Evolutionary conservation across 2,329 filamentous ascomycete species (phyloP).

Genomic region (Paecilomyces formosus): DNA sequence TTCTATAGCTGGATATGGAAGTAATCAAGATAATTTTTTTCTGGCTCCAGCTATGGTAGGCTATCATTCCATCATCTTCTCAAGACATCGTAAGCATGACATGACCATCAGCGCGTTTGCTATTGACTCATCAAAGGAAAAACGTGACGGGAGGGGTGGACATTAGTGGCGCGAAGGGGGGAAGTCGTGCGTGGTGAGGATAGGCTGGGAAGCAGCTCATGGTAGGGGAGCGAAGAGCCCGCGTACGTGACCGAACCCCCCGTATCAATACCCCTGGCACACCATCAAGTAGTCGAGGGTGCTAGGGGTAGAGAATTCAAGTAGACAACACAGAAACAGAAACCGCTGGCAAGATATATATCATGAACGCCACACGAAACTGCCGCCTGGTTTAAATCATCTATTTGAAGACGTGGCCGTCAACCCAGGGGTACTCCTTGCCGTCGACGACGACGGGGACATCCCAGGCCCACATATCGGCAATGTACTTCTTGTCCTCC

Average conservation of each 20-base stretch:
- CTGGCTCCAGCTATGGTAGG: slow-evolving; percentile 11
- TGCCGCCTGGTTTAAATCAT: slow-evolving; percentile 21
- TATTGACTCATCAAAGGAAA: background rate
- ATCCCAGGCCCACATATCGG: slow-evolving; percentile 89
- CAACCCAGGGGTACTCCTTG: slow-evolving; percentile 82
- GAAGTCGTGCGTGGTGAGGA: background rate
- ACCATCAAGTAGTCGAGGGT: background rate
- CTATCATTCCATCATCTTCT: slow-evolving; percentile 5
- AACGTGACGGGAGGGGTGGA: slow-evolving; percentile 2
- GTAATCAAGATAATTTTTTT: background rate
- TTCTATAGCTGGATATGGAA: background rate
- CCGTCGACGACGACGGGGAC: slow-evolving; percentile 69
- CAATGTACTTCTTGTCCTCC: slow-evolving; percentile 78
- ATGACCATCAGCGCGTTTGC: slow-evolving; percentile 7
- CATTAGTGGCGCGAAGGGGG: slow-evolving; percentile 5
- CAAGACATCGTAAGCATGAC: slow-evolving; percentile 12
- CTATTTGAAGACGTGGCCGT: slow-evolving; percentile 99
- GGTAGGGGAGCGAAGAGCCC: background rate
- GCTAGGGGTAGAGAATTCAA: background rate
- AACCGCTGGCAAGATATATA: slow-evolving; percentile 2
- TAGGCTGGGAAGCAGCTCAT: background rate
- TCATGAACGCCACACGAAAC: slow-evolving; percentile 12
- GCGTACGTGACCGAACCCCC: background rate
- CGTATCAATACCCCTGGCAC: background rate
- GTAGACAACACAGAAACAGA: background rate